These are phyloP conservation scores for Daldinia bambusicola DNA, from an alignment of 495 filamentous ascomycete genomes.

Conservation along the genomic window DNA sequence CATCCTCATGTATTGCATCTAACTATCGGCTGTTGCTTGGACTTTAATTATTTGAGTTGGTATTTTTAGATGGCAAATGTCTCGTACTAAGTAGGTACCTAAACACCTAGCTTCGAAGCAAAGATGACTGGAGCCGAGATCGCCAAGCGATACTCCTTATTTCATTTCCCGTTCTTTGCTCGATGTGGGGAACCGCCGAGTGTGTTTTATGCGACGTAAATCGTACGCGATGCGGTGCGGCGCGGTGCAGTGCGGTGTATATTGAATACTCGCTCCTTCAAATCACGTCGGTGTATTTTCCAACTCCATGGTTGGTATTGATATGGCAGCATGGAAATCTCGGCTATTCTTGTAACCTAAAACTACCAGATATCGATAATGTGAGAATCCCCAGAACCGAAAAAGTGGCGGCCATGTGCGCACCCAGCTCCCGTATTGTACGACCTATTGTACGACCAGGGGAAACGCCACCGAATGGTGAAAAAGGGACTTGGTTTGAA, in stretches of 20 bases:
- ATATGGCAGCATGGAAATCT: not conserved
- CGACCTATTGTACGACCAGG: too few species aligned
- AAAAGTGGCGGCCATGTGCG: slow-evolving; percentile 10
- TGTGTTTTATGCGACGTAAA: not conserved
- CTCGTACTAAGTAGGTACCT: not conserved
- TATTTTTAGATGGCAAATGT: not conserved
- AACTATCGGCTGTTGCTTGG: too few species aligned
- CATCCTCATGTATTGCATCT: too few species aligned
- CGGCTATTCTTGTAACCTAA: not conserved
- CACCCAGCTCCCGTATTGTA: not conserved
- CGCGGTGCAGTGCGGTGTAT: not conserved
- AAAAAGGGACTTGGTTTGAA: slow-evolving; percentile 48
- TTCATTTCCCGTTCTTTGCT: slow-evolving; percentile 15
- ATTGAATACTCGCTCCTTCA: not conserved
- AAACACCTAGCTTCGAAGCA: not conserved
- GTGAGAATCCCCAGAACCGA: not conserved
- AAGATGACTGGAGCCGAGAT: slow-evolving; percentile 1
- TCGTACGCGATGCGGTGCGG: not conserved
- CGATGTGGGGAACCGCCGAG: not conserved
- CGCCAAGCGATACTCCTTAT: slow-evolving; percentile 18
- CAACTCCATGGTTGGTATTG: not conserved
- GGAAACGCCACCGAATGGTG: slow-evolving; percentile 45
- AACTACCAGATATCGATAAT: not conserved
- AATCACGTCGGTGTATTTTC: not conserved
- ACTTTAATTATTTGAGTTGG: too few species aligned